phyloP scores from a whole-genome alignment of 2,329 filamentous ascomycete species.

The Calonectria crousiana region DNA sequence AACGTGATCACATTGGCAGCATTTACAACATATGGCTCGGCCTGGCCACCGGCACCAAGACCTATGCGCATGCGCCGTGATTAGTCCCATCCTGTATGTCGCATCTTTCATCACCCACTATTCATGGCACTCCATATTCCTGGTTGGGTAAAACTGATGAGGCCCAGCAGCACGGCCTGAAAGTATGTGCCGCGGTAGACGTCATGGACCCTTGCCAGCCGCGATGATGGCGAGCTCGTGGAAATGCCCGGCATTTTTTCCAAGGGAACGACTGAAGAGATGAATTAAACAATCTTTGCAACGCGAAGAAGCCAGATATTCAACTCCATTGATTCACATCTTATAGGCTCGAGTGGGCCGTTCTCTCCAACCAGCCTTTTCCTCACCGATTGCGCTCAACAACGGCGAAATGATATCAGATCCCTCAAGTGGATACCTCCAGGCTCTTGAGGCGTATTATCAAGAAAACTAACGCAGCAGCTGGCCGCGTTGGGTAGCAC shows the following conservation, averaged over 20 bases:
- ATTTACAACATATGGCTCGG: background rate
- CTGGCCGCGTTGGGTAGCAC: background rate
- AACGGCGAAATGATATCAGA: background rate
- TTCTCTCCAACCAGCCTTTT: background rate
- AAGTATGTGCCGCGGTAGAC: background rate
- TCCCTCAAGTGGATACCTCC: background rate
- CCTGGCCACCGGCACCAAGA: background rate
- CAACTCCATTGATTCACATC: background rate
- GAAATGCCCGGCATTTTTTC: background rate
- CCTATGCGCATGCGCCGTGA: background rate
- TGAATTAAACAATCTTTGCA: no score
- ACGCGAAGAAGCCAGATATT: no score
- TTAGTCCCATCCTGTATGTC: background rate
- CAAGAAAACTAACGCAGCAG: background rate
- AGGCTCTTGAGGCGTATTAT: background rate
- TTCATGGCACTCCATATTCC: conserved; percentile 9
- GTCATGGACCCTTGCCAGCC: background rate
- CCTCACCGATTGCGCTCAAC: background rate
- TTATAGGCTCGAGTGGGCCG: background rate
- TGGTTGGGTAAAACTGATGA: background rate
- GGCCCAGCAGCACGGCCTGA: background rate
- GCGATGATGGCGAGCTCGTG: background rate
- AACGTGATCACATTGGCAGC: background rate
- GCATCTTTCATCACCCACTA: background rate
- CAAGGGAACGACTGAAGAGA: background rate